A percentile compares a stretch with the other conserved stretches of the same genome.
These are phyloP conservation scores for Stachybotrys chartarum DNA, from an alignment of 2,329 filamentous ascomycete genomes.

Conservation along the genomic window DNA sequence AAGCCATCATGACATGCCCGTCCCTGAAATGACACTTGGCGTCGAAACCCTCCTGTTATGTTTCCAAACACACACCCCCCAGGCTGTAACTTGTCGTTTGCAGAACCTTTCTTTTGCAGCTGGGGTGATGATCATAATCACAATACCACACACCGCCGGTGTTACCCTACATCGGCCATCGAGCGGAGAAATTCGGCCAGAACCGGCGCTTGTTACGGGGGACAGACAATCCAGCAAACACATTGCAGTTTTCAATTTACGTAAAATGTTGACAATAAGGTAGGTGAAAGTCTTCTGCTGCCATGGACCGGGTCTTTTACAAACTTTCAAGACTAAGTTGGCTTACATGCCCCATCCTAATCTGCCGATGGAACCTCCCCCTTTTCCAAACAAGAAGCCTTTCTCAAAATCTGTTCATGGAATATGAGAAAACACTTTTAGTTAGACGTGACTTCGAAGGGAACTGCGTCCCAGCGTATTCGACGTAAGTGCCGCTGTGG, in stretches of 20 bases:
- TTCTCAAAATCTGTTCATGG: neutral
- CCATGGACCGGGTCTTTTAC: neutral
- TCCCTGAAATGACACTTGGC: neutral
- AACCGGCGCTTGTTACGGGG: neutral
- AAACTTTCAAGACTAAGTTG: neutral
- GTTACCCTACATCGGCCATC: neutral
- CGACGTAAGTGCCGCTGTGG: slow-evolving; percentile 25
- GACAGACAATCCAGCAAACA: neutral
- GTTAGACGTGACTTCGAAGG: slow-evolving; percentile 9
- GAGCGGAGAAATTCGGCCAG: neutral
- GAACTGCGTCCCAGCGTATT: slow-evolving; percentile 24
- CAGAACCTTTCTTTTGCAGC: no score
- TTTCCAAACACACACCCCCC: neutral
- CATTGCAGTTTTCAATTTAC: neutral
- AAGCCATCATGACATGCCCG: neutral
- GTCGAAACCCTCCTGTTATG: neutral
- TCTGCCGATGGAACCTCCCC: neutral
- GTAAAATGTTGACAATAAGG: neutral
- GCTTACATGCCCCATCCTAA: neutral
- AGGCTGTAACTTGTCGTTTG: no score
- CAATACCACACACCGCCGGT: neutral
- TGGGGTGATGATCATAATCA: neutral
- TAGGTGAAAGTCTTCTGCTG: neutral
- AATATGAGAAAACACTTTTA: neutral
- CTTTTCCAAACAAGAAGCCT: neutral